These are phyloP conservation scores for Pseudocercospora musae DNA, from an alignment of 2,329 filamentous ascomycete species.

Conservation along the genomic window DNA sequence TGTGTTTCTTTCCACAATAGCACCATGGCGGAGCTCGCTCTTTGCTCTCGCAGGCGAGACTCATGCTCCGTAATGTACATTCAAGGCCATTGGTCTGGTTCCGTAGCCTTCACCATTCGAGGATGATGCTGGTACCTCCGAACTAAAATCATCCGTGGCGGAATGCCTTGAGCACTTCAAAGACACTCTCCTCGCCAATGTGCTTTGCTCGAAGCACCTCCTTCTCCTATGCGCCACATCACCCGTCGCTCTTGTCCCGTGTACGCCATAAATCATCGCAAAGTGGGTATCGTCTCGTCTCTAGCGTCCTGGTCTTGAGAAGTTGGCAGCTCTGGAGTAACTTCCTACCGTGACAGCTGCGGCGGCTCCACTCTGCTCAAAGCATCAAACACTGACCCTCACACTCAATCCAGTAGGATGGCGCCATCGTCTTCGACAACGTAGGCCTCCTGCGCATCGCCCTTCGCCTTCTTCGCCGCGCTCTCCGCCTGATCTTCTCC, in stretches of 20 bases:
- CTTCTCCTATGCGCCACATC: conserved; percentile 1
- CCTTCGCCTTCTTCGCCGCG: conserved; percentile 26
- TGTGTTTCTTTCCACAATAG: not conserved
- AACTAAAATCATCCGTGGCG: not conserved
- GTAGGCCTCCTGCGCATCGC: conserved; percentile 17
- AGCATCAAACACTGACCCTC: not conserved
- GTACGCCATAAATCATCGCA: not conserved
- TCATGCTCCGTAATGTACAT: not conserved
- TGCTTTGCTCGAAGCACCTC: conserved; percentile 1
- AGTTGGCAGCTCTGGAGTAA: not conserved
- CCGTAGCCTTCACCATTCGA: not conserved
- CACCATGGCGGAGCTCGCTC: not conserved
- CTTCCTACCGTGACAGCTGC: not conserved
- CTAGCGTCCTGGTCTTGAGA: conserved; percentile 5
- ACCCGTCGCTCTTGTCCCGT: not conserved
- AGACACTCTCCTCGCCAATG: conserved; percentile 3
- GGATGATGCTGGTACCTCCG: not conserved
- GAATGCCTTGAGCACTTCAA: conserved; percentile 16
- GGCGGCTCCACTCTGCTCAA: not conserved
- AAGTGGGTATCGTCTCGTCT: conserved; percentile 2
- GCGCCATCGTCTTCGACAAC: conserved; percentile 30
- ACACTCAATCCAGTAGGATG: conserved; percentile 32
- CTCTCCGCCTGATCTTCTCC: conserved; percentile 25
- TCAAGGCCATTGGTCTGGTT: not conserved
- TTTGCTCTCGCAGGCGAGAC: not conserved